These are phyloP conservation scores for Xerocomus nothofagi DNA, from an alignment of 1,284 basidiomycete species.

Conservation along the genomic window DNA sequence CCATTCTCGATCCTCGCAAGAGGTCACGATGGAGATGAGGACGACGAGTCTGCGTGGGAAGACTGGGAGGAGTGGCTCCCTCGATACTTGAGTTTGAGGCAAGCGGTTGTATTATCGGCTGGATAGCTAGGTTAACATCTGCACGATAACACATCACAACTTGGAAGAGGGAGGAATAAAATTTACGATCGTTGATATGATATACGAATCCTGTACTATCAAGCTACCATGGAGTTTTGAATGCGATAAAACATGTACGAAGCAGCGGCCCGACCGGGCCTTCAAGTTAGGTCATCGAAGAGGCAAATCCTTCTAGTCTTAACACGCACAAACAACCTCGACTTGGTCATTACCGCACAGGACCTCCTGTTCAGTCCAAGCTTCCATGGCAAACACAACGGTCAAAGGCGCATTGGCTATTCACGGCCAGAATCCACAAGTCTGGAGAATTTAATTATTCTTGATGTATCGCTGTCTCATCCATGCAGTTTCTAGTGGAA, in stretches of 20 bases:
- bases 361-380: background rate
- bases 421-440: conserved; percentile 94
- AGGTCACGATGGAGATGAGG: conserved; percentile 26
- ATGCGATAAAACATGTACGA: background rate
- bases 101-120: background rate
- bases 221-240: too few relatives aligned
- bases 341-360: background rate
- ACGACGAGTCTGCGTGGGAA: conserved; percentile 44
- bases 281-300: too few relatives aligned
- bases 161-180: too few relatives aligned
- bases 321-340: conserved; percentile 25
- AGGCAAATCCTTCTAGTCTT: conserved; percentile 16
- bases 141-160: too few relatives aligned
- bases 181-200: too few relatives aligned
- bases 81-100: conserved; percentile 28
- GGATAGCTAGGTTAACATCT: background rate
- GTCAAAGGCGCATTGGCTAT: conserved; percentile 79
- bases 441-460: conserved; percentile 34
- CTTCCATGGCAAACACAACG: conserved; percentile 86
- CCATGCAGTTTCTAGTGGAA: conserved; percentile 85
- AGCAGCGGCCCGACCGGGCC: too few relatives aligned
- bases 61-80: conserved; percentile 61
- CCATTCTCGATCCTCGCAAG: conserved; percentile 50
- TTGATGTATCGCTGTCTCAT: conserved; percentile 28
- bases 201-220: too few relatives aligned